phyloP scores from a whole-genome alignment of 768 basidiomycete genomes.

The Phanerochaete sordida region DNA sequence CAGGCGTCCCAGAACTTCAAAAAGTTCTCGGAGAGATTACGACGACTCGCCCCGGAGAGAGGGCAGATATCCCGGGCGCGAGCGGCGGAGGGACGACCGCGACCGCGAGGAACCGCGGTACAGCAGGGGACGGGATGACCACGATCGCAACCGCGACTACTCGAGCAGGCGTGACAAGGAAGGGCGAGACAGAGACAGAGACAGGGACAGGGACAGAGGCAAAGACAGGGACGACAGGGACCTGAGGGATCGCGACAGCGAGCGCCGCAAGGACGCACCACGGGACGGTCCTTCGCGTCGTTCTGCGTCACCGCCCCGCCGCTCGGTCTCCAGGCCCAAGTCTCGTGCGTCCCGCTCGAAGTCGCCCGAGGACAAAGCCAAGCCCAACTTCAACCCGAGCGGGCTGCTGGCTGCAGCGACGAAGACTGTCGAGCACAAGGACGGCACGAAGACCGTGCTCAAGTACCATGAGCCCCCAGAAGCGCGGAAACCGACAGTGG shows the following conservation, averaged over 20 bases:
- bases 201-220: not conserved
- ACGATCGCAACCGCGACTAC: not conserved
- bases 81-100: constrained; percentile 8
- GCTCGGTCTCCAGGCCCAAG: constrained; percentile 36
- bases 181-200: constrained; percentile 11
- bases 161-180: constrained; percentile 2
- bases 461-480: constrained; percentile 99
- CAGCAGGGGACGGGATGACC: not conserved
- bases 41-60: constrained; percentile 1
- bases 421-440: constrained; percentile 75
- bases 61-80: not conserved
- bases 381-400: constrained; percentile 87
- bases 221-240: not conserved
- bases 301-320: constrained; percentile 57
- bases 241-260: constrained; percentile 13
- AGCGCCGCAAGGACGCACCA: constrained; percentile 25
- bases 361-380: constrained; percentile 50
- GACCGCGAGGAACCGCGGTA: constrained; percentile 1
- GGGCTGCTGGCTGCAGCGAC: constrained; percentile 95
- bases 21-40: not conserved
- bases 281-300: constrained; percentile 38
- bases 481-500: constrained; percentile 84
- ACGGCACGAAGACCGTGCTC: constrained; percentile 79
- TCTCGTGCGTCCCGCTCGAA: constrained; percentile 48
- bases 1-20: not conserved